Base-by-base conservation (phyloP, 768 basidiomycete species). In the Podaxis sp. region DNA sequence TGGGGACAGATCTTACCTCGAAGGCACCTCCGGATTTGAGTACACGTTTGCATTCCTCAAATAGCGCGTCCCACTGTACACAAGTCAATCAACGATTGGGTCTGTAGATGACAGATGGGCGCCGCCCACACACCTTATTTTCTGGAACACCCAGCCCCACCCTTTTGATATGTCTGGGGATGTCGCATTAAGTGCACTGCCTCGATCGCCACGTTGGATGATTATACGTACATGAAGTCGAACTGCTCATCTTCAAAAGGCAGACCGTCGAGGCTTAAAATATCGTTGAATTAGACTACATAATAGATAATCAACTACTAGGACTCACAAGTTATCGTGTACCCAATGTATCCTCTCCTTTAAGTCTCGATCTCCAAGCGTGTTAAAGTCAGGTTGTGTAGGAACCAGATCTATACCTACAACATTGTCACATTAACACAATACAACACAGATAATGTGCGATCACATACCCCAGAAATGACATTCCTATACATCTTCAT, bases 61-160 rank as follows among this genome's bases (percentile, higher is more conserved):
- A 79, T 30, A 92, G 72, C 0, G 69, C 58, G 66, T 89, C 87
- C 90, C 89, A 92, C 87, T 88, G 58, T 20, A 37, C 22, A 15
- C 49, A n/a, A 5, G 4, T 62, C 22, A 46, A 22, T 40, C 37
- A 26, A 41, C 17, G 44, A 28, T 41, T 8, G 5, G 17, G 13
- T 8, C 38, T 30, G 41, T 30, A 48, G 46, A 55, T 36, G 22
- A 24, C 30, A 22, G 52, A 11, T 4, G 49, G 26, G 17, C 26
- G 12, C 44, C 20, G 5, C 3, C 12, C 4, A 69, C 76, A 30
- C 52, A 89, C 88, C 77, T 87, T 88, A 71, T 91, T 81, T 68
- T 91, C 89, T 13, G 90, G 90, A 46, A 92, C 87, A 41, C 89
- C 90, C 24, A 87, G 80, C 0, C 88, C 86, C 51, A 92, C 84